Percentiles rank a stretch among this genome's conserved stretches.
Evolutionary conservation across 768 basidiomycete genomes (phyloP).

Genomic region (Galerina sulciceps): DNA sequence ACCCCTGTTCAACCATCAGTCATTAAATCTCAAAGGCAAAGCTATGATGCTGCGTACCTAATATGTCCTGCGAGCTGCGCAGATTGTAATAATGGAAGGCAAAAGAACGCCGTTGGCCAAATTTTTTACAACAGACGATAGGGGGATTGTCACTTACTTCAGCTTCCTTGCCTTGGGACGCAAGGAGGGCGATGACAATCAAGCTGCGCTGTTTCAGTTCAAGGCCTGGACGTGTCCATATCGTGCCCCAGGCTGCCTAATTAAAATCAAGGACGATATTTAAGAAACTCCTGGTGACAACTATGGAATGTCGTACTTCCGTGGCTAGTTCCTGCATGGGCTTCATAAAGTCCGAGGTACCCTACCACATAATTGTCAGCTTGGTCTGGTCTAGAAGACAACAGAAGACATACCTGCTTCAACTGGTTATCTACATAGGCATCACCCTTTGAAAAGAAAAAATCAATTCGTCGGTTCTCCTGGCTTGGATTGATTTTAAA

Average conservation of each 20-base stretch:
- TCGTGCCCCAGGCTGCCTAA: constrained; percentile 50
- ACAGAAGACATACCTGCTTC: constrained; percentile 27
- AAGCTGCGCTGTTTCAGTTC: constrained; percentile 51
- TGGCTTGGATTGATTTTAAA: background rate
- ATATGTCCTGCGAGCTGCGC: constrained; percentile 42
- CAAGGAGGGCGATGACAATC: constrained; percentile 46
- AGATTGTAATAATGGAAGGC: background rate
- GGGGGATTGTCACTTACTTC: constrained; percentile 35
- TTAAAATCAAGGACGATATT: background rate
- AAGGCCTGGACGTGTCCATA: constrained; percentile 50
- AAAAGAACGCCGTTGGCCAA: background rate
- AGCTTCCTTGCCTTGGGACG: constrained; percentile 45
- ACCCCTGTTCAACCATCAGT: constrained; percentile 29
- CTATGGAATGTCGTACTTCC: constrained; percentile 27
- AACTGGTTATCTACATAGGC: constrained; percentile 47
- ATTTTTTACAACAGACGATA: background rate
- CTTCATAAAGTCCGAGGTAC: constrained; percentile 48
- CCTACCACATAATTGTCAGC: constrained; percentile 17
- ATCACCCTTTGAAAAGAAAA: constrained; percentile 35
- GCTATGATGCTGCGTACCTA: constrained; percentile 17
- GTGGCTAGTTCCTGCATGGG: constrained; percentile 51
- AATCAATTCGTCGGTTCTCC: background rate
- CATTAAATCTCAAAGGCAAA: background rate
- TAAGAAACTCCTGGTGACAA: background rate
- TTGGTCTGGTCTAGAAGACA: background rate